A percentile compares a stretch with the other conserved stretches of the same genome.
Conservation (phyloP, 345 rosid species). For the Gossypium raimondii region DNA sequence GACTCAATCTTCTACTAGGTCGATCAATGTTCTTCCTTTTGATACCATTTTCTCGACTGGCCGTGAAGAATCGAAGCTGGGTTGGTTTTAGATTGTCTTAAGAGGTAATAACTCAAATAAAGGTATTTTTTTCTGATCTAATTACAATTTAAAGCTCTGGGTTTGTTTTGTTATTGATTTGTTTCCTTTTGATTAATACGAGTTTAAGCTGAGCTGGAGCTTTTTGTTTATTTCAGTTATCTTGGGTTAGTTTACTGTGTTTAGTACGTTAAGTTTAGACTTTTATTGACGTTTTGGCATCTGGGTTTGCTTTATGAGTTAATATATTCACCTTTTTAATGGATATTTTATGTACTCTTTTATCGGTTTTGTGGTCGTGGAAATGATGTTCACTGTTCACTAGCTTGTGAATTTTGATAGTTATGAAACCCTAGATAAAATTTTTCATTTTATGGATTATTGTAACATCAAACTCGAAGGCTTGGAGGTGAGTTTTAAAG, state of each 20-base stretch:
- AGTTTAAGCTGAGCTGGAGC: slow-evolving; percentile 24
- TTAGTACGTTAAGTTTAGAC: slow-evolving; percentile 40
- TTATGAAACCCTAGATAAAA: slow-evolving; percentile 43
- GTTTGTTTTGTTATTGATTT: slow-evolving; percentile 15
- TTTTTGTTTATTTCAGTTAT: slow-evolving; percentile 28
- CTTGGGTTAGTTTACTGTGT: slow-evolving; percentile 52
- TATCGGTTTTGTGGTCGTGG: slow-evolving; percentile 20
- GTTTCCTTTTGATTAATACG: slow-evolving; percentile 19
- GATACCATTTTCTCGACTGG: slow-evolving; percentile 26
- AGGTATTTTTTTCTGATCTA: slow-evolving; percentile 23
- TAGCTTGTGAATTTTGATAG: slow-evolving; percentile 24
- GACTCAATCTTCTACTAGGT: slow-evolving; percentile 20
- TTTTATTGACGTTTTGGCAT: slow-evolving; percentile 22
- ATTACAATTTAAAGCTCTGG: slow-evolving; percentile 11
- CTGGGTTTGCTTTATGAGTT: slow-evolving; percentile 35
- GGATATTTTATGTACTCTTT: slow-evolving; percentile 31
- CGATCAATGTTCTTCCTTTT: slow-evolving; percentile 27
- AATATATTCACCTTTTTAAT: slow-evolving; percentile 32
- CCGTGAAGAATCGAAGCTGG: slow-evolving; percentile 46
- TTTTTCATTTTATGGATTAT: slow-evolving; percentile 18
- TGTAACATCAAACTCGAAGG: slow-evolving; percentile 15
- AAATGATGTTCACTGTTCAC: slow-evolving; percentile 33
- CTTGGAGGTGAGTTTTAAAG: slow-evolving; percentile 20
- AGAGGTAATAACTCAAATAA: slow-evolving; percentile 10
- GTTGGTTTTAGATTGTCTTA: slow-evolving; percentile 22